Percentiles rank a stretch among this genome's conserved stretches.
Conservation (phyloP, 176 grass and related monocot species). For the sorghum (Sorghum bicolor) region Sorghum_bicolor_NCBIv3 NC_012871.2:65212001-65212500, state of each 20-base stretch:
- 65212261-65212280: not conserved
- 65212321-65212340: not conserved
- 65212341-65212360: constrained; percentile 45
- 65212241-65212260: not conserved
- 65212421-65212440: not conserved
- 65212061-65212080: constrained; percentile 59
- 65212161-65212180: constrained; percentile 57
- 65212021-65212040: constrained; percentile 1
- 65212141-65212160: constrained; percentile 78
- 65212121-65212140: constrained; percentile 87
- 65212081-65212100: constrained; percentile 97
- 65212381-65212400: constrained; percentile 4
- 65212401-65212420: constrained; percentile 33
- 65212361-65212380: constrained; percentile 25
- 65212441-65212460: not conserved
- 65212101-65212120: constrained; percentile 79
- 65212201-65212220: constrained; percentile 35
- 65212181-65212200: constrained; percentile 37
- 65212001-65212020: not conserved
- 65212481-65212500: not conserved
- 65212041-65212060: not conserved
- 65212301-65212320: constrained; percentile 43
- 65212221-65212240: constrained; percentile 10
- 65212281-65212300: not conserved
- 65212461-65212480: not conserved